A percentile compares a stretch with the other conserved stretches of the same genome.
phyloP scores from a whole-genome alignment of 148 eudicot genomes.

The Talinum fruticosum region DNA sequence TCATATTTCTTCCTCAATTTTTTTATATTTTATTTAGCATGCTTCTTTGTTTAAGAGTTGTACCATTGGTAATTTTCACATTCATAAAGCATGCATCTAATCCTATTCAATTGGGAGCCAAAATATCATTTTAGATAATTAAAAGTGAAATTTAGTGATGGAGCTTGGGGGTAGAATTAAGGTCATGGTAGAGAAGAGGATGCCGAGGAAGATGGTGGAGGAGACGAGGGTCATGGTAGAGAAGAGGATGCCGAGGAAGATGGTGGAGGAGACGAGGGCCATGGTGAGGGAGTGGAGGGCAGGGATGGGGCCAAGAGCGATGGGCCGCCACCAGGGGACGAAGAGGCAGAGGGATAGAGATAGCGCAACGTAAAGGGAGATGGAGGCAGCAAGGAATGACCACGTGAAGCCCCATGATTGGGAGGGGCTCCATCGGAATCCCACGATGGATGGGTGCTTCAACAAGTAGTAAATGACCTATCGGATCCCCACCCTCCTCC shows the following conservation, averaged over 20 bases:
- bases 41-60: too few species aligned
- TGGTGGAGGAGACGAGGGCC: constrained; percentile 62
- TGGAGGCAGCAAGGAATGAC: constrained; percentile 60
- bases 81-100: too few species aligned
- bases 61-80: too few species aligned
- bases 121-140: too few species aligned
- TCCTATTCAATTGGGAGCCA: too few species aligned
- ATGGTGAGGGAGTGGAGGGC: constrained; percentile 73
- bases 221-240: too few species aligned
- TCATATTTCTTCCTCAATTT: too few species aligned
- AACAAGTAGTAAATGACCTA: constrained; percentile 38
- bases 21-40: too few species aligned
- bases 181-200: too few species aligned
- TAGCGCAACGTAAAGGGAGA: constrained; percentile 38
- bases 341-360: constrained; percentile 33
- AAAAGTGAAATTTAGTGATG: too few species aligned
- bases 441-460: constrained; percentile 58
- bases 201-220: too few species aligned
- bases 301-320: constrained; percentile 69
- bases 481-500: background rate
- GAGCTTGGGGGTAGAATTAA: too few species aligned
- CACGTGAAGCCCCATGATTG: constrained; percentile 85
- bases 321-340: constrained; percentile 34
- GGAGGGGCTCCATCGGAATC: constrained; percentile 69
- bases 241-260: constrained; percentile 58